Evolutionary conservation across 2,329 filamentous ascomycete species (phyloP), one percentile per base, ranked within the genome.

Genomic region (Eutypa lata): DNA sequence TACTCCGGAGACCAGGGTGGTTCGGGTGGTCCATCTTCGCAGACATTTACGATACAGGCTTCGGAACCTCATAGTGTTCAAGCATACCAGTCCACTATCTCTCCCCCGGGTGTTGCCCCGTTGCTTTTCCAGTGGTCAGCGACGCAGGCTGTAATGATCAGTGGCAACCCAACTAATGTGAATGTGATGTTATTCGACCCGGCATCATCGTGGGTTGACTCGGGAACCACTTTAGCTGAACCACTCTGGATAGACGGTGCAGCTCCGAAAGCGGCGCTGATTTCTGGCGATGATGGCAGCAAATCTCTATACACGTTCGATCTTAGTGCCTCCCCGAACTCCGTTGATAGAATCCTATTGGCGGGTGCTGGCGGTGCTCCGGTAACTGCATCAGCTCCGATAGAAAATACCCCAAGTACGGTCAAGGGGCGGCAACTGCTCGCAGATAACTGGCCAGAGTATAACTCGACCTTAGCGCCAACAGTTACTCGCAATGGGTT

Each of bases 221-320:
- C 90, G 7, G 83, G 84, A 7, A 81, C 84, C 3, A 80, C 80
- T 3, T 74, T 97, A 22, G 76, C 81, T 0, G 69, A 78, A 14
- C 82, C 84, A 1, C 70, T 91, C 19, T 70, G 79, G 16, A 83
- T 84, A 63, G 80, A 82, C 51, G 77, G 78, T 2, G 73, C 78
- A 2, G 76, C 68, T 1, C 67, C 86, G 47, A 82, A 87, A 64
- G 83, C 82, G 24, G 77, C 84, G 0, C 64, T 96, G 3, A 72
- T 95, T n/a, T 74, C 76, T 13, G 89, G 88, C 21, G 80, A 84
- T 42, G 90, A 96, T 67, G 85, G 81, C 26, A 92, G 88, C 70
- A 92, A 90, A 66, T 83, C 87, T 38, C 74, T 97, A 18, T 84
- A 91, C 61, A 84, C 86, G 11, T 96, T 94, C 61, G 85, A 96